These are phyloP conservation scores for Puccinia polysora DNA, from an alignment of 1,284 basidiomycete genomes.

Conservation along the genomic window DNA sequence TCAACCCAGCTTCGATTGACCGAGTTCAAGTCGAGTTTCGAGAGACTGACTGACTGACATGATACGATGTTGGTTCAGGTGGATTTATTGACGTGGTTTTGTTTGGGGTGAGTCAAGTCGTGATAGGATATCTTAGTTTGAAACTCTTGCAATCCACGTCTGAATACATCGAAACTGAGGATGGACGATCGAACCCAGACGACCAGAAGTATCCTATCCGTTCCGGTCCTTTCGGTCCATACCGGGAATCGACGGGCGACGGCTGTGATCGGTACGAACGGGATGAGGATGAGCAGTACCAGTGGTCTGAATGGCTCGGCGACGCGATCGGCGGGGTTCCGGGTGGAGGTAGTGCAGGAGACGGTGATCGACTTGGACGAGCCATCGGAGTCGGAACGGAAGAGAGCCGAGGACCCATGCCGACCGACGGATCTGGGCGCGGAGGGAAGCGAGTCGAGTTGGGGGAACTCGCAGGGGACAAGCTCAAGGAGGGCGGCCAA, in stretches of 20 bases:
- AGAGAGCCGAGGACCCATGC: not conserved
- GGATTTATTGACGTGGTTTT: slow-evolving; percentile 42
- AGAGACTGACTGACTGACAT: no score
- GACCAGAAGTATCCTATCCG: slow-evolving; percentile 28
- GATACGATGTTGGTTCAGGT: no score
- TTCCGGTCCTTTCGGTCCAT: slow-evolving; percentile 17
- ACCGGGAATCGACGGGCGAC: slow-evolving; percentile 1
- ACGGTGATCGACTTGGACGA: slow-evolving; percentile 38
- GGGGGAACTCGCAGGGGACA: no score
- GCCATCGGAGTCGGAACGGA: slow-evolving; percentile 9
- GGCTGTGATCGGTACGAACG: slow-evolving; percentile 15
- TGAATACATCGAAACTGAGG: not conserved
- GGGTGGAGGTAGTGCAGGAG: slow-evolving; percentile 34
- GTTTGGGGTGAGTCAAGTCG: slow-evolving; percentile 30
- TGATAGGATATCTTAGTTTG: not conserved
- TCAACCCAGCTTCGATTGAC: not conserved
- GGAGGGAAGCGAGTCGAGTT: no score
- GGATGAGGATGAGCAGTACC: slow-evolving; percentile 11
- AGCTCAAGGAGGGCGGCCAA: no score
- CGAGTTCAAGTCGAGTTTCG: no score
- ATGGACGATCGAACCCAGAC: slow-evolving; percentile 2
- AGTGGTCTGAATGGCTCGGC: not conserved
- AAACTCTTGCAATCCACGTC: not conserved
- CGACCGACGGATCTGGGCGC: not conserved
- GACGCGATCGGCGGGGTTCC: slow-evolving; percentile 3